Conservation (phyloP, 2,329 filamentous ascomycete genomes). For the Ceratocystiopsis minuta region DNA sequence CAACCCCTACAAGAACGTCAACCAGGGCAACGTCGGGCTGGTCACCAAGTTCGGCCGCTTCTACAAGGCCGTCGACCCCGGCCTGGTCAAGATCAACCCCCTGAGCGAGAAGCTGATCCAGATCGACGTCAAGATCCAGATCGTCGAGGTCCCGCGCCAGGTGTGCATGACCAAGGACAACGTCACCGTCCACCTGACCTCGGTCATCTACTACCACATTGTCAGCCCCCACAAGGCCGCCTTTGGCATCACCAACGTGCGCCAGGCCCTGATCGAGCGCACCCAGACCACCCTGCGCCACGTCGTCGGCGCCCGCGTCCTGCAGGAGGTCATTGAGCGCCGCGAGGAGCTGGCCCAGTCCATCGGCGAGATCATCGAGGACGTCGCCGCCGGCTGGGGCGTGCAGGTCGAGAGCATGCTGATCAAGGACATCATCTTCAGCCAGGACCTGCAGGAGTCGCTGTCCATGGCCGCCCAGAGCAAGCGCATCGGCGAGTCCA, state of each 20-base stretch:
- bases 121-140: constrained; percentile 98
- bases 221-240: constrained; percentile 88
- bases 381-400: constrained; percentile 85
- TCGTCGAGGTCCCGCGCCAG: constrained; percentile 89
- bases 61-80: constrained; percentile 88
- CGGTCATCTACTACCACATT: constrained; percentile 98
- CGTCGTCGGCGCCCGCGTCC: constrained; percentile 82
- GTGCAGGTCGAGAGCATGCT: constrained; percentile 96
- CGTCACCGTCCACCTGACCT: constrained; percentile 80
- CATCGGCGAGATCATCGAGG: constrained; percentile 93
- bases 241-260: constrained; percentile 88
- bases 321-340: constrained; percentile 96
- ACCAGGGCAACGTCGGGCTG: constrained; percentile 85
- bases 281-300: constrained; percentile 91
- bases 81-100: constrained; percentile 93
- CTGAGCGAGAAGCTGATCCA: constrained; percentile 77
- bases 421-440: constrained; percentile 98
- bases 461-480: constrained; percentile 96
- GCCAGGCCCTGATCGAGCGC: constrained; percentile 89
- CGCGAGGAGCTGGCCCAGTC: constrained; percentile 92
- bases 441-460: constrained; percentile 82
- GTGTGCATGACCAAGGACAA: constrained; percentile 99
- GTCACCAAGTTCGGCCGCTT: constrained; percentile 93
- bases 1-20: constrained; percentile 86
- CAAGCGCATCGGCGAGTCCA: constrained; percentile 96